These are phyloP conservation scores for Orbilia quercus DNA, from an alignment of 2,329 filamentous ascomycete species.

Conservation along the genomic window DNA sequence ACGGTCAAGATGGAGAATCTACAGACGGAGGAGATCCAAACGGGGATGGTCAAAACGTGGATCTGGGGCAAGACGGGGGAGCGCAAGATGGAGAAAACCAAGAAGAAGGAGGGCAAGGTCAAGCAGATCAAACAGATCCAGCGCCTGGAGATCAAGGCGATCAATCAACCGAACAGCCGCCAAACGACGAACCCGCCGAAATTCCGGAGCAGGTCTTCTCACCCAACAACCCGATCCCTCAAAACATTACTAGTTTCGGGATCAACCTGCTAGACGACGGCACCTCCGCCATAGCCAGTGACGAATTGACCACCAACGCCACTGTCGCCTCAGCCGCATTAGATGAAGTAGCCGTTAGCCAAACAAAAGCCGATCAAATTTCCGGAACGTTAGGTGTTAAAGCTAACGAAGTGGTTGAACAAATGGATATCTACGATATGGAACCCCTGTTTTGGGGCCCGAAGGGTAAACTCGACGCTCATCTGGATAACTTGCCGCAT, in stretches of 20 bases:
- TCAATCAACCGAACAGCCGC: neutral
- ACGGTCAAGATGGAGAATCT: neutral
- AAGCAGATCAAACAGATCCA: neutral
- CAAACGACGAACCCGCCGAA: conserved; percentile 3
- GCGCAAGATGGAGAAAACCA: no score
- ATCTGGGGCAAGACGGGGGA: no score
- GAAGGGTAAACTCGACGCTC: conserved; percentile 14
- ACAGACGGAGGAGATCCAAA: no score
- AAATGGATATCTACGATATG: conserved; percentile 14
- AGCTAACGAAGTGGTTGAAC: neutral
- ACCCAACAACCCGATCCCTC: neutral
- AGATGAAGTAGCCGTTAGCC: neutral
- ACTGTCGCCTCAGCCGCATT: conserved; percentile 7
- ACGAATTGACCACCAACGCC: neutral
- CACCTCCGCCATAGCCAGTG: neutral
- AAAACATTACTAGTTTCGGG: neutral
- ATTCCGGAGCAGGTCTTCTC: neutral
- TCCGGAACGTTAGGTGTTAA: neutral
- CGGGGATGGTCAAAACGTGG: no score
- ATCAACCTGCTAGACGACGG: conserved; percentile 1
- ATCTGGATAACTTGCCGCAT: conserved; percentile 14
- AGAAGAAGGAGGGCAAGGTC: neutral
- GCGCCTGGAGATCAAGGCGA: neutral
- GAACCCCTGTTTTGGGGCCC: conserved; percentile 17
- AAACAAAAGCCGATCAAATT: conserved; percentile 14